These are phyloP conservation scores for Leersia perrieri DNA, from an alignment of 176 grass and related monocot genomes.

Conservation along the genomic window DNA sequence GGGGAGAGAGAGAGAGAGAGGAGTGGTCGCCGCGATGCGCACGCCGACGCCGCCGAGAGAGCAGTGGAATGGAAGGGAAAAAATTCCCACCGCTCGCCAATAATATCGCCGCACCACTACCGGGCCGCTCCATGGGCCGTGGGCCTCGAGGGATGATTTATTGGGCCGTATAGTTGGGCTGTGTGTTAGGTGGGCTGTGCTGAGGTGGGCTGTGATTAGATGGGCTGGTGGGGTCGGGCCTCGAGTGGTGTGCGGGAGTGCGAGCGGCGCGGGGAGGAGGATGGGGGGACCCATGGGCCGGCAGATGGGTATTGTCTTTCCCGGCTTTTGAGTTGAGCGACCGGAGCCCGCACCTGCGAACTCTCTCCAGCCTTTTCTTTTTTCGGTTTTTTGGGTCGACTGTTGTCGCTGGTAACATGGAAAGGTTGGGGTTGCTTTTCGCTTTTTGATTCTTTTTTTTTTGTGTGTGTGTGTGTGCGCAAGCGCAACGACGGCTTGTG, in stretches of 20 bases:
- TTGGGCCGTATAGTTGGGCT: too few species aligned
- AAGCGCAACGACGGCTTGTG: not conserved
- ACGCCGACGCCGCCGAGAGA: not conserved
- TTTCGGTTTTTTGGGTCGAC: not conserved
- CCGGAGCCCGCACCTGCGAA: not conserved
- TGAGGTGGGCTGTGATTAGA: too few species aligned
- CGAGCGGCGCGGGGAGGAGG: too few species aligned
- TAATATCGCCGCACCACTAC: not conserved
- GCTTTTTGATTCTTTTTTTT: not conserved
- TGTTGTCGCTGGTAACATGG: not conserved
- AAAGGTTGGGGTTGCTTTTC: not conserved
- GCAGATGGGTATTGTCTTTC: not conserved
- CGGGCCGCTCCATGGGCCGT: too few species aligned
- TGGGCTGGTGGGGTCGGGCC: too few species aligned
- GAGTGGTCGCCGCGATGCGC: not conserved
- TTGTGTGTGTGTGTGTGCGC: too few species aligned
- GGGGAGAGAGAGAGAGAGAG: not conserved
- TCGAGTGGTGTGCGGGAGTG: too few species aligned
- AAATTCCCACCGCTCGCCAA: not conserved
- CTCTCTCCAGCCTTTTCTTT: not conserved
- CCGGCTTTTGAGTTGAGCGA: not conserved
- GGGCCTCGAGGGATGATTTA: too few species aligned
- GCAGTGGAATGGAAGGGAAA: not conserved
- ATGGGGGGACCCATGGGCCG: too few species aligned
- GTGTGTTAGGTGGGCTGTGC: too few species aligned